Conservation (phyloP, 495 filamentous ascomycete species). For the Physcia stellaris region DNA sequence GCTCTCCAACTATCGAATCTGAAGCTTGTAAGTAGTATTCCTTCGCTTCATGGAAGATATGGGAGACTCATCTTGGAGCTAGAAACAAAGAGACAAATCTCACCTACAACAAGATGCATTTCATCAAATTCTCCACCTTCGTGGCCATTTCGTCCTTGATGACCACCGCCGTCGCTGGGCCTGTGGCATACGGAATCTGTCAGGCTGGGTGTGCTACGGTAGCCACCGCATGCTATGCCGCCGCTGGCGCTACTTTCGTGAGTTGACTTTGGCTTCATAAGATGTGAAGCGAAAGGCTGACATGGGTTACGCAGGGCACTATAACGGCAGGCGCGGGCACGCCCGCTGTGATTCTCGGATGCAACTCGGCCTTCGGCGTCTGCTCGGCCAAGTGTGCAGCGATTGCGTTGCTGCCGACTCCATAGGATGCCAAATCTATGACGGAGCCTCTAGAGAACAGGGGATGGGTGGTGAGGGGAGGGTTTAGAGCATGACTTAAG, state of each 20-base stretch:
- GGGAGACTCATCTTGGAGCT: no score
- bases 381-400: slow-evolving; percentile 35
- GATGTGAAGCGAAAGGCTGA: no score
- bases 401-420: slow-evolving; percentile 21
- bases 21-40: no score
- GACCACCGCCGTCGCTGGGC: slow-evolving; percentile 18
- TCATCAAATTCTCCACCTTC: no score
- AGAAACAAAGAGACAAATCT: no score
- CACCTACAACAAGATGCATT: no score
- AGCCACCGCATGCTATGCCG: slow-evolving; percentile 37
- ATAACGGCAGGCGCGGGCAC: slow-evolving; percentile 21
- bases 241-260: slow-evolving; percentile 36
- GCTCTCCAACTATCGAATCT: no score
- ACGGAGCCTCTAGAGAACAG: no score
- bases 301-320: no score
- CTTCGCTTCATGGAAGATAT: no score
- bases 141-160: no score
- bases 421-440: slow-evolving; percentile 3
- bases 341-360: slow-evolving; percentile 29
- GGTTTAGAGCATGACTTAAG: background rate
- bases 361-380: slow-evolving; percentile 34
- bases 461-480: background rate
- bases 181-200: slow-evolving; percentile 31
- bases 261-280: no score
- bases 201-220: slow-evolving; percentile 35